phyloP scores from a whole-genome alignment of 371 early-diverging fungal species.

The Mucor indicus region DNA sequence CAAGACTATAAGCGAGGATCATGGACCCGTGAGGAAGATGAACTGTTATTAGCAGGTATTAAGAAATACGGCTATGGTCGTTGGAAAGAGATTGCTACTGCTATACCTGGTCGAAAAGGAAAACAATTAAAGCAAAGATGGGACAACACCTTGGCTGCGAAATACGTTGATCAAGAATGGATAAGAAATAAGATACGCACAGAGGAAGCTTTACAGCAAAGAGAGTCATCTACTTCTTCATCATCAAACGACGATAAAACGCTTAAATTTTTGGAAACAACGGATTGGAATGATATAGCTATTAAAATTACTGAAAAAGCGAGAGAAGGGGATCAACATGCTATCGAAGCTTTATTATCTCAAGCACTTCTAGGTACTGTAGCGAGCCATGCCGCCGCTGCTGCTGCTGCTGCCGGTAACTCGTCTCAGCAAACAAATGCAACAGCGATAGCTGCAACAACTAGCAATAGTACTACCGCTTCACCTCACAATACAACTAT shows the following conservation, averaged over 20 bases:
- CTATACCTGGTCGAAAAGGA: constrained; percentile 39
- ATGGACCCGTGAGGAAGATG: constrained; percentile 48
- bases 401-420: background rate
- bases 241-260: constrained; percentile 11
- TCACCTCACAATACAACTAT: background rate
- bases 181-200: constrained; percentile 28
- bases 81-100: constrained; percentile 44
- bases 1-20: constrained; percentile 38
- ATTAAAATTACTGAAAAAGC: constrained; percentile 46
- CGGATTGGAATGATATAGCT: constrained; percentile 37
- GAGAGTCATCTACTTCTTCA: background rate
- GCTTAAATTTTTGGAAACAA: constrained; percentile 24
- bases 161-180: constrained; percentile 44
- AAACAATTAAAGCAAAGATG: constrained; percentile 48
- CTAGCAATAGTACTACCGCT: constrained; percentile 1
- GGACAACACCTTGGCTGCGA: constrained; percentile 43
- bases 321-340: constrained; percentile 38
- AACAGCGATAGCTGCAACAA: constrained; percentile 7
- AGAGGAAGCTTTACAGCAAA: constrained; percentile 6
- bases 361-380: constrained; percentile 32
- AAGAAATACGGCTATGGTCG: constrained; percentile 42
- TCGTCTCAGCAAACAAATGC: constrained; percentile 2
- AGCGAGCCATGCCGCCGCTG: background rate
- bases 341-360: constrained; percentile 40
- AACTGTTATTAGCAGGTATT: constrained; percentile 36